Percentiles rank a stretch among this genome's conserved stretches.
These are phyloP conservation scores for Hymenoscyphus scutula DNA, from an alignment of 2,329 filamentous ascomycete species.

Conservation along the genomic window DNA sequence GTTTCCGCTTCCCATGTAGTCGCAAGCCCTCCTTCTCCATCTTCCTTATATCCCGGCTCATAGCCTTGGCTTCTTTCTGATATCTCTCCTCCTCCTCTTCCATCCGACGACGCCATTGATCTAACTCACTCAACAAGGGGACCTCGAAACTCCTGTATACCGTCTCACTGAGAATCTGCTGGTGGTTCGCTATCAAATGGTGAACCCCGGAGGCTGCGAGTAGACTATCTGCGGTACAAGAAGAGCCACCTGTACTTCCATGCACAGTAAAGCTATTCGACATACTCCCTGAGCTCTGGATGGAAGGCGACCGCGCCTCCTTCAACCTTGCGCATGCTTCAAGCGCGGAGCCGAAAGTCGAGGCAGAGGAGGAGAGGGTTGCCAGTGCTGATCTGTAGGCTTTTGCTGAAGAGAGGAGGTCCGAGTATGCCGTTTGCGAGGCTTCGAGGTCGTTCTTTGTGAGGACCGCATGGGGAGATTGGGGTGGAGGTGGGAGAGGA, in stretches of 20 bases:
- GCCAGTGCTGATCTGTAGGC: conserved; percentile 62
- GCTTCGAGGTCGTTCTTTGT: conserved; percentile 61
- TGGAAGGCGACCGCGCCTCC: conserved; percentile 60
- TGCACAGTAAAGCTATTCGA: conserved; percentile 46
- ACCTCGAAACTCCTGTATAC: conserved; percentile 68
- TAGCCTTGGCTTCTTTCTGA: conserved; percentile 51
- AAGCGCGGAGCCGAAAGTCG: conserved; percentile 61
- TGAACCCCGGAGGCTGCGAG: conserved; percentile 63
- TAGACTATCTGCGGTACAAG: conserved; percentile 61
- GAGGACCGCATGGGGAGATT: conserved; percentile 56
- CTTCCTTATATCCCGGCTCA: conserved; percentile 58
- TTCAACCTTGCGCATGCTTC: conserved; percentile 68
- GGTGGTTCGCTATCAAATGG: conserved; percentile 67
- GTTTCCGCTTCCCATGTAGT: conserved; percentile 55
- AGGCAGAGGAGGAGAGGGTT: conserved; percentile 58
- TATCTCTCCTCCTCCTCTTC: conserved; percentile 64
- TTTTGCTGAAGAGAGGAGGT: conserved; percentile 61
- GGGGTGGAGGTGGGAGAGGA: conserved; percentile 59
- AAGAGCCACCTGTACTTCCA: conserved; percentile 38
- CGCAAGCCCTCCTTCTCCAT: conserved; percentile 65
- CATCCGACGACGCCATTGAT: conserved; percentile 61
- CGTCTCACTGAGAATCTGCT: conserved; percentile 67
- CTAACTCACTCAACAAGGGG: conserved; percentile 66
- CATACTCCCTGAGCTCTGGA: conserved; percentile 38
- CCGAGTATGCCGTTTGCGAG: conserved; percentile 61